These are phyloP conservation scores for Pichia sporocuriosa DNA, from an alignment of 805 yeast genomes.

Conservation along the genomic window DNA sequence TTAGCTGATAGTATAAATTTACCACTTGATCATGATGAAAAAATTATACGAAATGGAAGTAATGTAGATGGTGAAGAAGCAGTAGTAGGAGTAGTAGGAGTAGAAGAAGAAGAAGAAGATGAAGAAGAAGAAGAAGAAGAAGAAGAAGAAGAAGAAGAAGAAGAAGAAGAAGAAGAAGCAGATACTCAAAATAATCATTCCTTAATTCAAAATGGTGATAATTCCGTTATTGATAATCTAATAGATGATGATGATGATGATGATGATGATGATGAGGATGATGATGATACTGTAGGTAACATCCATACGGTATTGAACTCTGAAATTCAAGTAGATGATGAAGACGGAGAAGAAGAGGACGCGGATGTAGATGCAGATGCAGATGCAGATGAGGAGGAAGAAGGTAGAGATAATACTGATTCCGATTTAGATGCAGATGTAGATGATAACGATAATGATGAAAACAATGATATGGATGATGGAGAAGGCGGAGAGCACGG, in stretches of 20 bases:
- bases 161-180: background rate
- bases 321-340: conserved; percentile 7
- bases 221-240: background rate
- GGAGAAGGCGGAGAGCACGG: background rate
- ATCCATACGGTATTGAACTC: conserved; percentile 1
- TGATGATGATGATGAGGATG: conserved; percentile 4
- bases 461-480: background rate
- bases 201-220: background rate
- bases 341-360: conserved; percentile 12
- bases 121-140: conserved; percentile 1
- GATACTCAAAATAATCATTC: background rate
- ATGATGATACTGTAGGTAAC: conserved; percentile 5
- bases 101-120: background rate
- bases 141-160: conserved; percentile 1
- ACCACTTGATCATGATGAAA: conserved; percentile 1
- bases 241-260: conserved; percentile 5
- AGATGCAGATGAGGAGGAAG: conserved; percentile 5
- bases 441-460: conserved; percentile 3
- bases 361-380: conserved; percentile 6
- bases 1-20: conserved; percentile 4
- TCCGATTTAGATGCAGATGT: conserved; percentile 8
- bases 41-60: background rate
- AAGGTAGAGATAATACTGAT: too few relatives aligned
- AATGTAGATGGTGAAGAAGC: background rate
- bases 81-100: conserved; percentile 4